Base-by-base conservation (phyloP, 768 basidiomycete genomes). In the Amanita exitialis region DNA sequence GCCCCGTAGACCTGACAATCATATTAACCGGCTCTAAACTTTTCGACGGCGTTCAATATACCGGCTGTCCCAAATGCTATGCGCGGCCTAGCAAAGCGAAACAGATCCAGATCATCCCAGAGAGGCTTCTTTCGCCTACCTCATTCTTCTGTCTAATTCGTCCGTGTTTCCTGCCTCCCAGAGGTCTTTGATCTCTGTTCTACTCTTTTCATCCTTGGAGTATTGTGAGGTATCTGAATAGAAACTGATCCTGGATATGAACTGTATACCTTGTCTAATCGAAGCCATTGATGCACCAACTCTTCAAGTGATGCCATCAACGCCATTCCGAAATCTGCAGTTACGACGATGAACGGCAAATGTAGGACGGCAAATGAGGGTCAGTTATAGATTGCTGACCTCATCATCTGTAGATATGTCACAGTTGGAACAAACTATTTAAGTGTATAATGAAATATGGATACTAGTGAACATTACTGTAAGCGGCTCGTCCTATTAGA, bases 41-140 rank as follows among this genome's bases (percentile, higher is more conserved):
- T 13, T 46, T 20, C 20, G 37, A 28, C 32, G 15, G 28, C 6
- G 8, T 45, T 38, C 37, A 20, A 44, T 64, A 53, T 62, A 83
- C 90, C 90, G 51, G 90, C 89, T 20, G 90, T 94, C 4, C 90
- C 90, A 63, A 94, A 94, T 53, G 84, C 78, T 56, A 94, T 92
- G 32, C 90, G 77, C 3, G 67, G 67, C 57, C 86, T 87, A 58
- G 35, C 2, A 49, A 41, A n/a, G 32, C 21, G 6, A 23, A 35
- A 15, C 3, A 9, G 37, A 55, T 23, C 45, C 44, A 32, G 23
- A 38, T 10, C 13, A 16, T 12, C 18, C 32, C 32, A 32, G 32
- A 32, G 38, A 5, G 25, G 35, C 38, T 12, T 39, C 6, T 35
- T 44, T 27, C 7, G 8, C 42, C 50, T 58, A 79, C 82, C 74